Conservation (phyloP, 2,329 filamentous ascomycete genomes). For the Lachnellula cervina region DNA sequence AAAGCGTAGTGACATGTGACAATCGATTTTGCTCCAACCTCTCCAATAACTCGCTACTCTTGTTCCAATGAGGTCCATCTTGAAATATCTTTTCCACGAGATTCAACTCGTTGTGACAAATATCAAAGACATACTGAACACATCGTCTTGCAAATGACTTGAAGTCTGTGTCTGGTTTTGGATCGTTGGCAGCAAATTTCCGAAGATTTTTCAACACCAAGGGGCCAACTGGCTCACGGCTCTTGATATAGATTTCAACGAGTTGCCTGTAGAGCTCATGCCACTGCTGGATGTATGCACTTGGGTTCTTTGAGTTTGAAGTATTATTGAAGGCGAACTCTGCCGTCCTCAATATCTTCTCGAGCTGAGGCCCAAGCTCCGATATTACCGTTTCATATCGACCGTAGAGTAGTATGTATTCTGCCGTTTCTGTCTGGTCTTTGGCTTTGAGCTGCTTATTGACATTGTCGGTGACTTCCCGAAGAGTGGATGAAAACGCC, state of each 20-base stretch:
- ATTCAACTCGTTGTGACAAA: conserved; percentile 30
- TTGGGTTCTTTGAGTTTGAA: conserved; percentile 58
- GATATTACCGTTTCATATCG: conserved; percentile 58
- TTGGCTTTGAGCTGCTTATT: conserved; percentile 55
- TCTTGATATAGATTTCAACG: conserved; percentile 44
- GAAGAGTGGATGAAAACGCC: conserved; percentile 21
- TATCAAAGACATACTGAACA: conserved; percentile 29
- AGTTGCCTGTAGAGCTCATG: conserved; percentile 50
- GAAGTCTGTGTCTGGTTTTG: conserved; percentile 28
- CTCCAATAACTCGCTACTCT: conserved; percentile 23
- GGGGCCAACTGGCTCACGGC: conserved; percentile 43
- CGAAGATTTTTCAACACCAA: conserved; percentile 56
- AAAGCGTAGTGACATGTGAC: conserved; percentile 26
- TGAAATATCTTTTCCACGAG: conserved; percentile 28
- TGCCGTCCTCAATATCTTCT: conserved; percentile 43
- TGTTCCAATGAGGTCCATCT: conserved; percentile 27
- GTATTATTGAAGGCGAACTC: conserved; percentile 53
- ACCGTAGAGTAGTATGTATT: conserved; percentile 66
- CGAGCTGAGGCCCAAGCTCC: conserved; percentile 52
- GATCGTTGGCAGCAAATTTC: conserved; percentile 35
- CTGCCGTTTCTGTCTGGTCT: conserved; percentile 65
- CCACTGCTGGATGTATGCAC: conserved; percentile 57
- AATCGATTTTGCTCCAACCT: conserved; percentile 27
- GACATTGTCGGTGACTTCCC: conserved; percentile 58
- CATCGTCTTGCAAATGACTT: conserved; percentile 26